Percentiles rank a stretch among this genome's conserved stretches.
phyloP scores from a whole-genome alignment of 2,329 filamentous ascomycete genomes.

The Epichloe sibirici region DNA sequence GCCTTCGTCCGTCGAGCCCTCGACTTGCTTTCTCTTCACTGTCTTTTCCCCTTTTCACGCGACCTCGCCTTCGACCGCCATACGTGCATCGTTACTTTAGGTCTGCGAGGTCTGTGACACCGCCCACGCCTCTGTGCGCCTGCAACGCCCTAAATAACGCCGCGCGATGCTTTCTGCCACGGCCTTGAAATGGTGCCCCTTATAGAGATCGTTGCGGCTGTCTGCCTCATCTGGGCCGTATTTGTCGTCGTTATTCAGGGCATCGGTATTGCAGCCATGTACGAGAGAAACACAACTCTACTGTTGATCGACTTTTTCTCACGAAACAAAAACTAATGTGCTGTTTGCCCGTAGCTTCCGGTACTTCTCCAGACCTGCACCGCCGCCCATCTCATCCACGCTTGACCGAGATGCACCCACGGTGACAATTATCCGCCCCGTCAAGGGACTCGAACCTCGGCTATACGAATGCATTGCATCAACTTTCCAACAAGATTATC shows the following conservation, averaged over 20 bases:
- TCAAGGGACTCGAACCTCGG: conserved; percentile 81
- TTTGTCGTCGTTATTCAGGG: conserved; percentile 40
- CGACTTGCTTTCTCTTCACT: too few relatives aligned
- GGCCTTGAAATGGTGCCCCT: conserved; percentile 15
- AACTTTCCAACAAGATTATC: conserved; percentile 74
- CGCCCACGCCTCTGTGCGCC: neutral
- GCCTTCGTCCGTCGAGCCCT: too few relatives aligned
- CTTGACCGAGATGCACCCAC: conserved; percentile 51
- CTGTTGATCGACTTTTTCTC: neutral
- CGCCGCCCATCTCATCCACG: conserved; percentile 37
- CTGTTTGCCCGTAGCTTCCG: conserved; percentile 28
- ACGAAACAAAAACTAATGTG: neutral
- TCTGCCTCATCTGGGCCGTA: conserved; percentile 40
- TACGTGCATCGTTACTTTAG: neutral
- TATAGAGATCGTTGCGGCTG: conserved; percentile 29
- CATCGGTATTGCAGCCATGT: conserved; percentile 47
- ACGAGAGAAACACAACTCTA: conserved; percentile 12
- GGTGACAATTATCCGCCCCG: conserved; percentile 82
- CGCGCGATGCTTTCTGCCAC: conserved; percentile 5
- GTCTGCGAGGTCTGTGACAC: neutral
- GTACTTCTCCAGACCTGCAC: conserved; percentile 37
- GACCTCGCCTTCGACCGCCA: neutral
- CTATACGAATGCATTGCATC: conserved; percentile 88
- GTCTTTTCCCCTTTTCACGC: neutral
- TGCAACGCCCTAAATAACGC: neutral